Conservation (phyloP, 108 stramenopile species). For the Phaeodactylum tricornutum region DNA sequence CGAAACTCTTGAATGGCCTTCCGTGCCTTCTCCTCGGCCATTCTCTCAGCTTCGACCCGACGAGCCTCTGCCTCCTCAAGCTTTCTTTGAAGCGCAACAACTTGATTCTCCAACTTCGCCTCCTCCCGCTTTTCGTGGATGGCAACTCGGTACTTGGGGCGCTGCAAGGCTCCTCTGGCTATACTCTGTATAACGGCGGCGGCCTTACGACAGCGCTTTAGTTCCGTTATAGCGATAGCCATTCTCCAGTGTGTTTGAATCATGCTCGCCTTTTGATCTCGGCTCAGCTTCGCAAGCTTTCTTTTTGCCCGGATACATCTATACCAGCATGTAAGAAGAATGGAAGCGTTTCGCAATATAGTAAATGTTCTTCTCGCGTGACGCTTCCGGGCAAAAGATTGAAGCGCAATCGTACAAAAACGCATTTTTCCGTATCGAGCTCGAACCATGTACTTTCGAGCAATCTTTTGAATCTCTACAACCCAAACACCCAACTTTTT, state of each 20-base stretch:
- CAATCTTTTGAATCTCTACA: slow-evolving; percentile 38
- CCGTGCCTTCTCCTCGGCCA: slow-evolving; percentile 30
- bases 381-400: slow-evolving; percentile 35
- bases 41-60: slow-evolving; percentile 37
- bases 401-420: slow-evolving; percentile 22
- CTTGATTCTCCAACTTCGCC: slow-evolving; percentile 63
- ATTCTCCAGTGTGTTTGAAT: slow-evolving; percentile 65
- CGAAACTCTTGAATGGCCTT: slow-evolving; percentile 18
- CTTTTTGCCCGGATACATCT: slow-evolving; percentile 32
- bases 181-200: slow-evolving; percentile 49
- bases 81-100: slow-evolving; percentile 41
- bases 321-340: slow-evolving; percentile 61
- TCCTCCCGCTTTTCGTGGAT: slow-evolving; percentile 45
- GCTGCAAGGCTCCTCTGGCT: slow-evolving; percentile 44
- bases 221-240: slow-evolving; percentile 4
- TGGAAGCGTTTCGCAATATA: slow-evolving; percentile 27
- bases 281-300: slow-evolving; percentile 27
- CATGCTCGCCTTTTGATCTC: slow-evolving; percentile 31
- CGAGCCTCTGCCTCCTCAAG: slow-evolving; percentile 54
- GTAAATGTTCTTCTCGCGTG: slow-evolving; percentile 23
- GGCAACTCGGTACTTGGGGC: slow-evolving; percentile 35
- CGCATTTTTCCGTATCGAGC: slow-evolving; percentile 27
- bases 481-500: slow-evolving; percentile 53
- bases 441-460: slow-evolving; percentile 26
- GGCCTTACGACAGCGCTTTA: slow-evolving; percentile 10